Percentiles rank a stretch among this genome's conserved stretches.
Evolutionary conservation across 108 stramenopile species (phyloP).

Genomic region (Pseudonitzschia multistriata): DNA sequence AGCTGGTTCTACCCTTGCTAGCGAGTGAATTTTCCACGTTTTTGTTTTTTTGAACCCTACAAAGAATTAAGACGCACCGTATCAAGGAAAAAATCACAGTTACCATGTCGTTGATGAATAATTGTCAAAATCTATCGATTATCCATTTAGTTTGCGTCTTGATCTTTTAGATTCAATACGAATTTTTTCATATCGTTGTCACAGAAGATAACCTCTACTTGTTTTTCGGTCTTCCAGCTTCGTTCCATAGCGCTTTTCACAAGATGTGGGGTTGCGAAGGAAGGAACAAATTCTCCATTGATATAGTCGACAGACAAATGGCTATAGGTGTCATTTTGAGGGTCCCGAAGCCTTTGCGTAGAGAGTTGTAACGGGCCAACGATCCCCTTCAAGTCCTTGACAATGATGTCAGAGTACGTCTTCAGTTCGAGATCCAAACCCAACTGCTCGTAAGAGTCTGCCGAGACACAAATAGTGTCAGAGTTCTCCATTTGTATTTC

Average conservation of each 20-base stretch:
- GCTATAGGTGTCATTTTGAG: conserved; percentile 28
- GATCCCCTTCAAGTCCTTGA: conserved; percentile 65
- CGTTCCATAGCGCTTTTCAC: conserved; percentile 70
- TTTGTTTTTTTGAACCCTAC: neutral
- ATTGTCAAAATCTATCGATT: neutral
- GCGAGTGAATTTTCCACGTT: too few species aligned
- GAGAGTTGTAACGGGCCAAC: conserved; percentile 55
- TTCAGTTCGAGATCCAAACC: conserved; percentile 59
- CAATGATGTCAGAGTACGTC: conserved; percentile 49
- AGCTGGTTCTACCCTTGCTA: neutral
- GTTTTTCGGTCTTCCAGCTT: conserved; percentile 65
- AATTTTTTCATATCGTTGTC: conserved; percentile 54
- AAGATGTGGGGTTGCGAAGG: conserved; percentile 68
- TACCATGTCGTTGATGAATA: neutral
- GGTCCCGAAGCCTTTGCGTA: conserved; percentile 36
- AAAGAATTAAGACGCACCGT: neutral
- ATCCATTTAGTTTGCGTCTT: neutral
- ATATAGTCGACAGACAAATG: conserved; percentile 66
- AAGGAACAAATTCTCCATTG: conserved; percentile 78
- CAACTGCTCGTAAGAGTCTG: conserved; percentile 49
- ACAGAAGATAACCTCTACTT: conserved; percentile 67
- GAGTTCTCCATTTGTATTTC: conserved; percentile 43
- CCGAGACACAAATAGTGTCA: conserved; percentile 64
- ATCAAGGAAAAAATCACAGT: too few species aligned
- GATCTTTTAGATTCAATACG: conserved; percentile 29